A percentile compares a stretch with the other conserved stretches of the same genome.
Evolutionary conservation across 257 asterid species (phyloP).

Genomic region (Solanum verrucosum): DNA sequence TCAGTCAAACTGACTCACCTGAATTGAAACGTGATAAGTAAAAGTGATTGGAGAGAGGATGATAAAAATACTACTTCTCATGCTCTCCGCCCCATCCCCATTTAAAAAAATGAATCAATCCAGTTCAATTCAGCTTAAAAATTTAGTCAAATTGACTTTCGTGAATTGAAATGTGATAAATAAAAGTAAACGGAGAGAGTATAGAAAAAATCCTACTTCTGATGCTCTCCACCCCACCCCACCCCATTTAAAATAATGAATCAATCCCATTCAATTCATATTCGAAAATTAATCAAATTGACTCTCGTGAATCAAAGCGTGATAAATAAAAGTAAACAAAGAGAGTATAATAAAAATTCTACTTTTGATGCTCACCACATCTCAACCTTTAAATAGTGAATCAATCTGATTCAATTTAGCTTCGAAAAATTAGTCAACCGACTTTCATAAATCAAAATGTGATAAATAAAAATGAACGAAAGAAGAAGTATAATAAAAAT

Average conservation of each 20-base stretch:
- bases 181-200: too few species aligned
- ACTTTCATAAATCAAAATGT: too few species aligned
- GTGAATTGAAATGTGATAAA: neutral
- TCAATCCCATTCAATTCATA: fast-evolving
- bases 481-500: neutral
- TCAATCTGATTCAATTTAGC: too few species aligned
- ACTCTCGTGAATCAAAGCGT: too few species aligned
- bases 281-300: too few species aligned
- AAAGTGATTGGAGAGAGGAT: neutral
- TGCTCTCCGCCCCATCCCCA: neutral
- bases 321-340: too few species aligned
- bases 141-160: too few species aligned
- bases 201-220: neutral
- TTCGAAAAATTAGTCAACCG: neutral
- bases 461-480: too few species aligned
- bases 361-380: too few species aligned
- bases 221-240: neutral
- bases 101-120: neutral
- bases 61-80: neutral
- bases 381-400: too few species aligned
- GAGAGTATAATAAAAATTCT: too few species aligned
- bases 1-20: too few species aligned
- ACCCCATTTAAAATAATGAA: neutral
- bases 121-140: neutral
- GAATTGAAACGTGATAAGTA: neutral